Percentiles rank a stretch among this genome's conserved stretches.
Evolutionary conservation across 495 filamentous ascomycete species (phyloP).

Genomic region (Cercophora sp.): DNA sequence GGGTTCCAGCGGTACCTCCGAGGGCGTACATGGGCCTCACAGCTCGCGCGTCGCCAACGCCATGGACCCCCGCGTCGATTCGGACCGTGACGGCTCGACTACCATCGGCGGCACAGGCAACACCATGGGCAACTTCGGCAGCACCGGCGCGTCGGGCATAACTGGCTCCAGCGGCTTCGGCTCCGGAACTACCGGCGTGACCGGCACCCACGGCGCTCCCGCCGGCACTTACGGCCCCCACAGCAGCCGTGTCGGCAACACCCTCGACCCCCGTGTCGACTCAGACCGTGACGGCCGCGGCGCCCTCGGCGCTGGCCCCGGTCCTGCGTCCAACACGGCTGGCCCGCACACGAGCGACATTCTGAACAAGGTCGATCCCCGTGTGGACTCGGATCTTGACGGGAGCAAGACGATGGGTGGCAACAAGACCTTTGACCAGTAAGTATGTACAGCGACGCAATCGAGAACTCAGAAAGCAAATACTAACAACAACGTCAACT

Average conservation of each 20-base stretch:
- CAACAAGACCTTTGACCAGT: slow-evolving; percentile 43
- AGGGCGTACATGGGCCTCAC: slow-evolving; percentile 42
- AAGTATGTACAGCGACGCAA: slow-evolving; percentile 35
- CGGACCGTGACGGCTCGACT: slow-evolving; percentile 19
- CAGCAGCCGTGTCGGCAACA: slow-evolving; percentile 52
- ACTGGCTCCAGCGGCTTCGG: slow-evolving; percentile 18
- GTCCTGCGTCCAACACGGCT: slow-evolving; percentile 42
- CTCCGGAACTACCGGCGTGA: slow-evolving; percentile 29
- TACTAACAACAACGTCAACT: neutral
- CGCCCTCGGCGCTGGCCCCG: slow-evolving; percentile 26
- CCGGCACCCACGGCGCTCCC: slow-evolving; percentile 25
- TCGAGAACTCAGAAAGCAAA: neutral
- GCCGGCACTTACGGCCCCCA: slow-evolving; percentile 42
- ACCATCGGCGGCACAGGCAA: slow-evolving; percentile 13
- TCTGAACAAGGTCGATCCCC: slow-evolving; percentile 52
- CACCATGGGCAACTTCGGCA: slow-evolving; percentile 16
- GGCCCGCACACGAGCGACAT: slow-evolving; percentile 52
- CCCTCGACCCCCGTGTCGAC: slow-evolving; percentile 47
- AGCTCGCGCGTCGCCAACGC: slow-evolving; percentile 54
- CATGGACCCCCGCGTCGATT: slow-evolving; percentile 25
- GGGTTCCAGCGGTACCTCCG: slow-evolving; percentile 21
- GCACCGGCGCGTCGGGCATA: neutral
- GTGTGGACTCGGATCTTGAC: slow-evolving; percentile 50
- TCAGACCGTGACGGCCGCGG: slow-evolving; percentile 39
- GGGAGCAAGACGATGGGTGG: slow-evolving; percentile 40